These are phyloP conservation scores for Kokia cookei DNA, from an alignment of 441 rosid species.

Conservation along the genomic window DNA sequence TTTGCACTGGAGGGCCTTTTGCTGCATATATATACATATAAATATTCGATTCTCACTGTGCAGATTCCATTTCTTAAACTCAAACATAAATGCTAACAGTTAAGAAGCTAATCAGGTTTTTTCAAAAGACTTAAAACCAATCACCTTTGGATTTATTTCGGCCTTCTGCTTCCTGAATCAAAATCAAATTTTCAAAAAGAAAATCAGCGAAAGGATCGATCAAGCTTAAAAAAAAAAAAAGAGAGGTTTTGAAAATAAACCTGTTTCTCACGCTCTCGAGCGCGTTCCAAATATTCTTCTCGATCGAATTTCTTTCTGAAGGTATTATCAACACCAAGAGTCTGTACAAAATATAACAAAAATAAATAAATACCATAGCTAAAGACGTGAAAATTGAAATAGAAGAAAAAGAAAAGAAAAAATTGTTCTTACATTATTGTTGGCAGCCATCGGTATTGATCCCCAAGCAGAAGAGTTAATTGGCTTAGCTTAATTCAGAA, in stretches of 20 bases:
- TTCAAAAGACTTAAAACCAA: conserved; percentile 11
- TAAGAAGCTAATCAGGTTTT: neutral
- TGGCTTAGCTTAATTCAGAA: neutral
- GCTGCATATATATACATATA: conserved; percentile 30
- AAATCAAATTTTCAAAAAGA: neutral
- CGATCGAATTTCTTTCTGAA: conserved; percentile 81
- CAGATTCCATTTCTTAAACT: neutral
- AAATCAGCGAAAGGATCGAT: neutral
- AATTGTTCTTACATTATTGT: conserved; percentile 33
- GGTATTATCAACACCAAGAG: conserved; percentile 74
- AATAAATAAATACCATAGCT: neutral
- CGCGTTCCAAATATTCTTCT: conserved; percentile 80
- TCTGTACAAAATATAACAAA: conserved; percentile 27
- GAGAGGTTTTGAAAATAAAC: conserved; percentile 17
- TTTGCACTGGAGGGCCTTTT: conserved; percentile 89
- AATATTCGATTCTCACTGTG: neutral
- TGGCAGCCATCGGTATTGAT: conserved; percentile 38
- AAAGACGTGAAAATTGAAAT: neutral
- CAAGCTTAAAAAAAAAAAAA: neutral
- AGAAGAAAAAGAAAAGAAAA: neutral
- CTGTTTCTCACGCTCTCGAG: conserved; percentile 90
- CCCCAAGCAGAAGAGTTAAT: neutral
- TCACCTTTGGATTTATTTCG: conserved; percentile 72
- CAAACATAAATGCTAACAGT: neutral
- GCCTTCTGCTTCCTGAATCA: conserved; percentile 57